Evolutionary conservation across 176 grass and related monocot species (phyloP).

Genomic region (Lolium rigidum): DNA sequence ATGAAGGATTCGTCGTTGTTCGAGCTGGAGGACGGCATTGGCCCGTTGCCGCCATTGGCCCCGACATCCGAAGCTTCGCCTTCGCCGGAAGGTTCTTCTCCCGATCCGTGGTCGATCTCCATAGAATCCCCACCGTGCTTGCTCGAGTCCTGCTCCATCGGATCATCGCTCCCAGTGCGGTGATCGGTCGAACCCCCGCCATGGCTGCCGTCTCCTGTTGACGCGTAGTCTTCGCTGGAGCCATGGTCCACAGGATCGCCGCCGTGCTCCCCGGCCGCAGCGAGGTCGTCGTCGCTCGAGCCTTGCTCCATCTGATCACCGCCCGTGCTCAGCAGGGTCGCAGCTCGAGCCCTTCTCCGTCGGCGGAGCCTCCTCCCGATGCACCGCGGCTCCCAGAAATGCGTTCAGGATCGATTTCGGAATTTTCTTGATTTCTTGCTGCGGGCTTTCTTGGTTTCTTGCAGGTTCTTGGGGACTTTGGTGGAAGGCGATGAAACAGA

Average conservation of each 20-base stretch:
- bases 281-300: not conserved
- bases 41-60: not conserved
- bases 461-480: not conserved
- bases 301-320: not conserved
- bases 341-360: not conserved
- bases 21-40: not conserved
- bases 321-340: not conserved
- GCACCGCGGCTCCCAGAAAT: not conserved
- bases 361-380: not conserved
- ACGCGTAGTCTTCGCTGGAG: not conserved
- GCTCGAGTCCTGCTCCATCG: not conserved
- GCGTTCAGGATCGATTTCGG: not conserved
- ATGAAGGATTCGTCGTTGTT: slow-evolving; percentile 34
- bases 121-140: not conserved
- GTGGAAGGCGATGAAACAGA: not conserved
- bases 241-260: not conserved
- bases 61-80: not conserved
- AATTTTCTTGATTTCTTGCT: not conserved
- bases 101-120: not conserved
- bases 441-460: slow-evolving; percentile 2
- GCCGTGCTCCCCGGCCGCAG: not conserved
- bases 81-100: not conserved
- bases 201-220: not conserved
- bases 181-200: not conserved
- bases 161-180: not conserved